These are phyloP conservation scores for Periconia sp. DNA, from an alignment of 2,329 filamentous ascomycete genomes.

Conservation along the genomic window DNA sequence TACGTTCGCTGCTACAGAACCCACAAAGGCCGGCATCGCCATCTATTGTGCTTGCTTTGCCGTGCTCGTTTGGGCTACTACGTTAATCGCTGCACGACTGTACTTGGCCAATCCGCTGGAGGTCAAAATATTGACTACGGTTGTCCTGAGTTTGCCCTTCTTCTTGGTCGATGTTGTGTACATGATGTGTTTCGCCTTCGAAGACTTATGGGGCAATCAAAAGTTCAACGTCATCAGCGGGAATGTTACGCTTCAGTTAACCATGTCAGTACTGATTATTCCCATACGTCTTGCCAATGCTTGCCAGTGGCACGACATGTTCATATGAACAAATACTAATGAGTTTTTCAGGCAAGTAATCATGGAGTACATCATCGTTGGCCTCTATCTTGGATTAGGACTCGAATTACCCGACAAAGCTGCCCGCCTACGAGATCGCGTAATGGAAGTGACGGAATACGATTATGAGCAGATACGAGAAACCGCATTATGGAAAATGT, in stretches of 20 bases:
- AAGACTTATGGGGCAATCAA: conserved; percentile 24
- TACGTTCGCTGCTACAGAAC: conserved; percentile 35
- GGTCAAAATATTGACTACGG: conserved; percentile 39
- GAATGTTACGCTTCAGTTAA: conserved; percentile 34
- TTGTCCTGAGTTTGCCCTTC: conserved; percentile 38
- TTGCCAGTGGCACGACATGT: neutral
- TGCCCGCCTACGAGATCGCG: conserved; percentile 25
- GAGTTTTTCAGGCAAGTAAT: conserved; percentile 30
- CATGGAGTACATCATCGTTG: conserved; percentile 39
- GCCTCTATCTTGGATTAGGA: conserved; percentile 34
- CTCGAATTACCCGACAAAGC: conserved; percentile 36
- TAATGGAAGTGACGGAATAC: conserved; percentile 23
- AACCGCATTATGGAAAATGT: conserved; percentile 36
- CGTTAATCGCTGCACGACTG: conserved; percentile 37
- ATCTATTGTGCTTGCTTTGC: conserved; percentile 38
- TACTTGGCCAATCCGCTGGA: conserved; percentile 35
- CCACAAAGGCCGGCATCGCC: conserved; percentile 38
- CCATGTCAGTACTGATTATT: conserved; percentile 30
- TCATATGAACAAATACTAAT: neutral
- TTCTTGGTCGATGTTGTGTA: conserved; percentile 41
- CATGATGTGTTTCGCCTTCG: conserved; percentile 43
- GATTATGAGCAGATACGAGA: conserved; percentile 29
- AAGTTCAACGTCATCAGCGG: conserved; percentile 41
- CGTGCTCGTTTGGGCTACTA: conserved; percentile 37
- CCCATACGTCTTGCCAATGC: neutral